These are phyloP conservation scores for Epicoccum sorghinum DNA, from an alignment of 2,329 filamentous ascomycete species.

Conservation along the genomic window DNA sequence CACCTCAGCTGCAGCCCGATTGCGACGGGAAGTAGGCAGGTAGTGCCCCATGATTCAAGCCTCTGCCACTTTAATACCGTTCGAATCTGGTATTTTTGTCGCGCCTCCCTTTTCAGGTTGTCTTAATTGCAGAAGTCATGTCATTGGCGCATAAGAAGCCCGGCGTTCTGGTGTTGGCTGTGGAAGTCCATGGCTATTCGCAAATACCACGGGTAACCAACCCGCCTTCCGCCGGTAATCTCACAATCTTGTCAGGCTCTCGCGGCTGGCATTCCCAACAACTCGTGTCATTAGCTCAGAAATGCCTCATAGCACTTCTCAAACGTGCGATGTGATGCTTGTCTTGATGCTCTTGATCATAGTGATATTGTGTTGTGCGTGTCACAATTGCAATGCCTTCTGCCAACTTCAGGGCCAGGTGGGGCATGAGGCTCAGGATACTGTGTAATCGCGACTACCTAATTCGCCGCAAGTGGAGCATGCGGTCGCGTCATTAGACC, in stretches of 20 bases:
- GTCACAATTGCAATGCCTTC: not conserved
- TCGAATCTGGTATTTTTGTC: not conserved
- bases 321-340: conserved; percentile 3
- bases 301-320: conserved; percentile 9
- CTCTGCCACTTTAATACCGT: not conserved
- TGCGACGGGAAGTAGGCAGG: conserved; percentile 66
- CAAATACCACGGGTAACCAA: conserved; percentile 1
- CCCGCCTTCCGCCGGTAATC: conserved; percentile 13
- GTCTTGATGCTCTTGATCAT: not conserved
- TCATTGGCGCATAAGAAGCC: not conserved
- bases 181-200: conserved; percentile 6
- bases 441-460: conserved; percentile 6
- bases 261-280: conserved; percentile 6
- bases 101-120: not conserved
- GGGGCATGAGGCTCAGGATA: not conserved
- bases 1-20: conserved; percentile 63
- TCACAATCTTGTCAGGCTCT: conserved; percentile 10
- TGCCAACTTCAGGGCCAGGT: not conserved
- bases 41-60: conserved; percentile 22
- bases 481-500: conserved; percentile 2
- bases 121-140: not conserved
- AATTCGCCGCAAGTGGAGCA: conserved; percentile 12
- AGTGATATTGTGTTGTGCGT: not conserved
- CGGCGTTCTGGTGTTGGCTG: conserved; percentile 9
- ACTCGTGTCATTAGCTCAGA: conserved; percentile 5